These are phyloP conservation scores for Biancaea sappan DNA, from an alignment of 306 rosid genomes.

Conservation along the genomic window DNA sequence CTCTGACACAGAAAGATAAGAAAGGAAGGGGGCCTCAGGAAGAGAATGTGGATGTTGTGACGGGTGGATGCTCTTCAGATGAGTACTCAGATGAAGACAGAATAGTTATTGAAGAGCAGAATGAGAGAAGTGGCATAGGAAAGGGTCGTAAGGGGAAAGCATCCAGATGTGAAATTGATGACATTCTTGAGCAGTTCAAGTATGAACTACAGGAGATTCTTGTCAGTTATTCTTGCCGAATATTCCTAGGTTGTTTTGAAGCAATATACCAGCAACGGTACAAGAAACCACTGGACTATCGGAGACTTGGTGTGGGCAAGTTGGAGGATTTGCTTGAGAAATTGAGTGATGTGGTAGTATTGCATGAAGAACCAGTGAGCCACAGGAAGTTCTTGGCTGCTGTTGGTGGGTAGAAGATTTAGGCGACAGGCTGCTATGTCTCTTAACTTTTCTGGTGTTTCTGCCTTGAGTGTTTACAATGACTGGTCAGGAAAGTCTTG, in stretches of 20 bases:
- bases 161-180: constrained; percentile 42
- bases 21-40: constrained; percentile 77
- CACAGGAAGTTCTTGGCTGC: constrained; percentile 76
- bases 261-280: constrained; percentile 77
- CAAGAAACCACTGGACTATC: constrained; percentile 72
- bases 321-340: constrained; percentile 79
- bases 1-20: constrained; percentile 65
- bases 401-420: constrained; percentile 48
- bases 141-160: constrained; percentile 44
- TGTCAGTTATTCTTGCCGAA: constrained; percentile 90
- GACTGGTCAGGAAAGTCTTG: constrained; percentile 17
- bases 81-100: constrained; percentile 92
- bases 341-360: constrained; percentile 71
- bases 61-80: constrained; percentile 70
- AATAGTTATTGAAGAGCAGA: constrained; percentile 59
- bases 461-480: constrained; percentile 28
- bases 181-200: constrained; percentile 66
- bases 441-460: constrained; percentile 36
- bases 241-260: constrained; percentile 74
- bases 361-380: constrained; percentile 82
- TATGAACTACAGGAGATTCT: constrained; percentile 87
- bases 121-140: constrained; percentile 42
- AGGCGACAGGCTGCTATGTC: constrained; percentile 20
- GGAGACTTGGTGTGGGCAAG: constrained; percentile 60
- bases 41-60: constrained; percentile 48